These are phyloP conservation scores for Aspergillus affinis DNA, from an alignment of 495 filamentous ascomycete genomes.

Conservation along the genomic window DNA sequence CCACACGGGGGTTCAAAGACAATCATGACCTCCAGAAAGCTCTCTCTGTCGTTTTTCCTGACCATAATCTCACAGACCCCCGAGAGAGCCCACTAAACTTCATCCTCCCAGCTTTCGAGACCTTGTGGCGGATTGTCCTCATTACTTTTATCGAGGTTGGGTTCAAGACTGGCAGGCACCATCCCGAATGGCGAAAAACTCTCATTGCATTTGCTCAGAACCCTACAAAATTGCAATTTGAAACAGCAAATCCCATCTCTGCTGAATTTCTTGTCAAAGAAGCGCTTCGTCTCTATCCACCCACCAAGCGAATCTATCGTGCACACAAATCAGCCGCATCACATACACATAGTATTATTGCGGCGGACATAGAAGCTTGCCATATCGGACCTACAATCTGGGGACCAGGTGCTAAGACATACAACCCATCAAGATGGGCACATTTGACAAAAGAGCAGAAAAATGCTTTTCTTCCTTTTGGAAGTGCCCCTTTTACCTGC, in stretches of 20 bases:
- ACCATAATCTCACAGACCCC: conserved; percentile 18
- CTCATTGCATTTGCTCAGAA: conserved; percentile 30
- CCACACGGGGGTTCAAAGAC: not conserved
- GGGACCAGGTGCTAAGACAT: conserved; percentile 28
- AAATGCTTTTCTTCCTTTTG: conserved; percentile 54
- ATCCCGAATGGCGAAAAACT: conserved; percentile 21
- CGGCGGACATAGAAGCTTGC: conserved; percentile 51
- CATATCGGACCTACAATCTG: conserved; percentile 32
- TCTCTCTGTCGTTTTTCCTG: conserved; percentile 19
- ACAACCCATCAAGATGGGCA: conserved; percentile 37
- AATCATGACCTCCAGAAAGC: conserved; percentile 13
- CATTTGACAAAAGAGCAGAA: conserved; percentile 12
- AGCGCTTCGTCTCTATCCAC: conserved; percentile 62
- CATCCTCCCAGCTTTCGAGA: conserved; percentile 68
- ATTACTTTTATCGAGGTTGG: conserved; percentile 56
- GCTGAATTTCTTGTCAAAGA: conserved; percentile 49
- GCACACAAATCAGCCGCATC: conserved; percentile 12
- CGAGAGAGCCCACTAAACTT: conserved; percentile 53
- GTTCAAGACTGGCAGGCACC: conserved; percentile 28
- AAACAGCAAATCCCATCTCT: conserved; percentile 15
- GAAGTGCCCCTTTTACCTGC: conserved; percentile 45
- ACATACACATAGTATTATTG: conserved; percentile 15
- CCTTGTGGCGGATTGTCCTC: conserved; percentile 65
- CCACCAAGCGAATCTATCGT: conserved; percentile 61
- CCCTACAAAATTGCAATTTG: conserved; percentile 20